Conservation (phyloP, 2,329 filamentous ascomycete species). For the Lasiodiplodia gonubiensis region DNA sequence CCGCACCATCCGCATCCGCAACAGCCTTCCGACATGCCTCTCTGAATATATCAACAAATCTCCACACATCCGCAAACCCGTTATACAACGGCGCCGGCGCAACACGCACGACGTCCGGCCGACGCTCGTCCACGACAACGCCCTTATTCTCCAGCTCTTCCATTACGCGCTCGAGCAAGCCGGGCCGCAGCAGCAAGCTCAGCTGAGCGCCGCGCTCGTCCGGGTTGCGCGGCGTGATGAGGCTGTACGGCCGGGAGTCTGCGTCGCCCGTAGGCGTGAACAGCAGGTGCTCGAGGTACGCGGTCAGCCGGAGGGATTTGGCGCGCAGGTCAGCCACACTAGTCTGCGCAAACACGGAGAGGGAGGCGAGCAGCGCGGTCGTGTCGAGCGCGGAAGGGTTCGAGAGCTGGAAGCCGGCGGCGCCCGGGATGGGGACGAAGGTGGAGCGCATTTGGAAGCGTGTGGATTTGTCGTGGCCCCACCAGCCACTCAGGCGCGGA, state of each 20-base stretch:
- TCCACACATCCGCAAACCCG: slow-evolving; percentile 73
- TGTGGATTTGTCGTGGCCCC: slow-evolving; percentile 77
- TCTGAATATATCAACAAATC: slow-evolving; percentile 50
- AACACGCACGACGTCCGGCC: slow-evolving; percentile 82
- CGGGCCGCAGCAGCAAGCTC: slow-evolving; percentile 71
- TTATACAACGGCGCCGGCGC: slow-evolving; percentile 88
- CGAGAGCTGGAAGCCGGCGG: slow-evolving; percentile 81
- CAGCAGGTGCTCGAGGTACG: slow-evolving; percentile 75
- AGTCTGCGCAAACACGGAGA: slow-evolving; percentile 76
- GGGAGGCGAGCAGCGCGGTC: slow-evolving; percentile 72
- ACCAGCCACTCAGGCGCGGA: slow-evolving; percentile 81
- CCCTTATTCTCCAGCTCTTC: slow-evolving; percentile 68
- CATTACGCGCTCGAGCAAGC: slow-evolving; percentile 72
- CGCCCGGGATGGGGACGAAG: slow-evolving; percentile 79
- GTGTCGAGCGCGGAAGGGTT: slow-evolving; percentile 83
- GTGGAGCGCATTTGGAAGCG: slow-evolving; percentile 84
- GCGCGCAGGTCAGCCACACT: slow-evolving; percentile 70
- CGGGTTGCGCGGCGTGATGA: slow-evolving; percentile 73
- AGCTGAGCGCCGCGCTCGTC: slow-evolving; percentile 77
- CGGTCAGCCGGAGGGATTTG: slow-evolving; percentile 76
- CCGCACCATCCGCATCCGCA: background rate
- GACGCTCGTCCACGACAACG: slow-evolving; percentile 81
- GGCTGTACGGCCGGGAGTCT: slow-evolving; percentile 48
- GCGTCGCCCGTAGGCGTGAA: slow-evolving; percentile 32
- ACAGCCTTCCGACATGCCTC: slow-evolving; percentile 25